phyloP scores from a whole-genome alignment of 345 rosid species.

The Nasturtium officinale region DNA sequence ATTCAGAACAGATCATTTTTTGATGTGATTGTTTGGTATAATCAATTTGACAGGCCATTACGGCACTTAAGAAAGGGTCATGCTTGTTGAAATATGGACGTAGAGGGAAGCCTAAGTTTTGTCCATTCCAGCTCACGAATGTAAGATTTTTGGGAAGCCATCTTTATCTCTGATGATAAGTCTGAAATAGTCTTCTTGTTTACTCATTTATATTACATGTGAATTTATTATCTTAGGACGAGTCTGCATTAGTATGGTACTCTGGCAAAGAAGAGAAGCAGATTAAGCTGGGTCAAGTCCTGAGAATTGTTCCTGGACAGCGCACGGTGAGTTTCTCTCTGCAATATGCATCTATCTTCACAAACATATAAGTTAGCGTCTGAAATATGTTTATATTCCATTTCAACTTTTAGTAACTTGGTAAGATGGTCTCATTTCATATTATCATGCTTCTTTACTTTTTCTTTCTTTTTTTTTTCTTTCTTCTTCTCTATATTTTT shows the following conservation, averaged over 20 bases:
- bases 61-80: constrained; percentile 85
- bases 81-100: constrained; percentile 84
- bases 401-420: constrained; percentile 1
- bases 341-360: background rate
- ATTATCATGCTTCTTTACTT: background rate
- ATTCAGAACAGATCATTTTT: background rate
- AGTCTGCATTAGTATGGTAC: constrained; percentile 85
- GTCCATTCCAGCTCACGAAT: constrained; percentile 79
- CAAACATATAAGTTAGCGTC: background rate
- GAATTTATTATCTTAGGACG: constrained; percentile 59
- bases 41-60: constrained; percentile 56
- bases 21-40: background rate
- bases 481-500: background rate
- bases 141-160: constrained; percentile 47
- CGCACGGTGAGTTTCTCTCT: constrained; percentile 74
- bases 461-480: background rate
- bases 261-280: constrained; percentile 83
- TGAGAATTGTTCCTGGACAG: constrained; percentile 84
- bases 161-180: background rate
- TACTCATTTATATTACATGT: constrained; percentile 9
- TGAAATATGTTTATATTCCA: background rate
- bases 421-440: background rate
- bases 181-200: constrained; percentile 7
- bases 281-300: constrained; percentile 67
- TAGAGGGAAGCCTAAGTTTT: constrained; percentile 87